Evolutionary conservation across 1,139 yeast species (phyloP).

Genomic region (Suhomyces panamericanus): DNA sequence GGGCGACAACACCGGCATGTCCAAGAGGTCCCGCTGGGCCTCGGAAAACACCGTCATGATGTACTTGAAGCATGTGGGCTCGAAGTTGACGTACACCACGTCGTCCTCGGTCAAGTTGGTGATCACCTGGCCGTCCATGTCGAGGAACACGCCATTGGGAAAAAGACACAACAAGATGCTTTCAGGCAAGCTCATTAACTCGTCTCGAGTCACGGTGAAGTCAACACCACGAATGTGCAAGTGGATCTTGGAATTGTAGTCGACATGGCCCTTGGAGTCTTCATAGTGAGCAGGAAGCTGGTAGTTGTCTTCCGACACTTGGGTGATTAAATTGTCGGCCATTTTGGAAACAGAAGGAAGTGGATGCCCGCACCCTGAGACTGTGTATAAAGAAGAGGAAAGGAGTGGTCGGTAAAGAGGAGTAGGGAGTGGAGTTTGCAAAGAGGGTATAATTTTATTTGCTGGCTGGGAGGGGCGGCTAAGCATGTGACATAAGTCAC

Average conservation of each 20-base stretch:
- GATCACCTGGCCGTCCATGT: conserved; percentile 71
- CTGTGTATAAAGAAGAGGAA: background rate
- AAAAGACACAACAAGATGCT: conserved; percentile 80
- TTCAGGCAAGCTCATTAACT: conserved; percentile 88
- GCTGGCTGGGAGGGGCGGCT: background rate
- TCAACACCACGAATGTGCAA: conserved; percentile 63
- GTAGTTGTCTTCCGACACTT: conserved; percentile 52
- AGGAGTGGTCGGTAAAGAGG: too few species aligned
- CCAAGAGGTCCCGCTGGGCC: conserved; percentile 42
- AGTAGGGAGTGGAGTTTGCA: too few species aligned
- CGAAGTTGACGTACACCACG: conserved; percentile 77
- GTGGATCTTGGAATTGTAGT: conserved; percentile 62
- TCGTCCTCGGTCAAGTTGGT: conserved; percentile 75
- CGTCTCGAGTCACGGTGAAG: conserved; percentile 80
- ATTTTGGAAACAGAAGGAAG: conserved; percentile 15
- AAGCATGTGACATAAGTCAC: background rate
- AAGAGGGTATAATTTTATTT: background rate
- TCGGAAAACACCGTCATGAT: conserved; percentile 65
- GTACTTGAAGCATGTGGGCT: conserved; percentile 82
- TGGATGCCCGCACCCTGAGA: conserved; percentile 18
- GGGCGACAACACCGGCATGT: conserved; percentile 30
- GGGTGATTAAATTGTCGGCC: conserved; percentile 58
- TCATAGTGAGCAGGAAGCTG: conserved; percentile 21
- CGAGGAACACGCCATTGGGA: conserved; percentile 87
- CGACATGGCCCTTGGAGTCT: conserved; percentile 34